A percentile compares a stretch with the other conserved stretches of the same genome.
Evolutionary conservation across 2,329 filamentous ascomycete genomes (phyloP).

Genomic region (Colletotrichum sp.): DNA sequence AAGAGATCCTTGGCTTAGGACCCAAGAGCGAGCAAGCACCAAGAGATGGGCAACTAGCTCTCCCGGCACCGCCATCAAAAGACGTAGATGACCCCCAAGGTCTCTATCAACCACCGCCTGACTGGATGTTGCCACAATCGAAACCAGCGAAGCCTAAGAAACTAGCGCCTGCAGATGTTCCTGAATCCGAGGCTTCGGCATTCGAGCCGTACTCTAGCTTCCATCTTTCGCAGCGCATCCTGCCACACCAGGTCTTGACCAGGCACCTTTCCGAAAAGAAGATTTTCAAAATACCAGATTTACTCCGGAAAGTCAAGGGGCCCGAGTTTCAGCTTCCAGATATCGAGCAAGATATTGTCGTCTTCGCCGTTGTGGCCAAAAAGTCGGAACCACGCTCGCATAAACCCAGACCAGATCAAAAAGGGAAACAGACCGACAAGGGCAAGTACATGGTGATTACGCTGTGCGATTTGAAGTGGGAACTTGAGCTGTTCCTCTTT

Average conservation of each 20-base stretch:
- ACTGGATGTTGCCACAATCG: slow-evolving; percentile 5
- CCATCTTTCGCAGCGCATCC: slow-evolving; percentile 81
- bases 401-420: slow-evolving; percentile 46
- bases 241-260: slow-evolving; percentile 81
- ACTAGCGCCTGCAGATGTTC: slow-evolving; percentile 34
- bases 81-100: slow-evolving; percentile 1
- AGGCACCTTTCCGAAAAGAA: slow-evolving; percentile 81
- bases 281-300: slow-evolving; percentile 76
- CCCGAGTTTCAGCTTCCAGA: slow-evolving; percentile 83
- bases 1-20: slow-evolving; percentile 58
- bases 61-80: neutral
- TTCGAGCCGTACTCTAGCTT: slow-evolving; percentile 88
- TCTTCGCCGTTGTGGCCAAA: slow-evolving; percentile 84
- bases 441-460: slow-evolving; percentile 94
- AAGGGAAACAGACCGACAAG: slow-evolving; percentile 57
- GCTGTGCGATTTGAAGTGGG: slow-evolving; percentile 87
- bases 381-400: slow-evolving; percentile 81
- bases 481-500: slow-evolving; percentile 91
- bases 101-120: slow-evolving; percentile 12
- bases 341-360: slow-evolving; percentile 85
- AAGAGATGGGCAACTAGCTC: neutral
- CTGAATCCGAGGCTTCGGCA: slow-evolving; percentile 58
- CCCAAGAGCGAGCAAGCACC: slow-evolving; percentile 15
- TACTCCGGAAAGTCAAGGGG: slow-evolving; percentile 80
- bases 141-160: slow-evolving; percentile 24